Base-by-base conservation (phyloP, 192 early-diverging fungal genomes). In the Coemansia aciculifera region DNA sequence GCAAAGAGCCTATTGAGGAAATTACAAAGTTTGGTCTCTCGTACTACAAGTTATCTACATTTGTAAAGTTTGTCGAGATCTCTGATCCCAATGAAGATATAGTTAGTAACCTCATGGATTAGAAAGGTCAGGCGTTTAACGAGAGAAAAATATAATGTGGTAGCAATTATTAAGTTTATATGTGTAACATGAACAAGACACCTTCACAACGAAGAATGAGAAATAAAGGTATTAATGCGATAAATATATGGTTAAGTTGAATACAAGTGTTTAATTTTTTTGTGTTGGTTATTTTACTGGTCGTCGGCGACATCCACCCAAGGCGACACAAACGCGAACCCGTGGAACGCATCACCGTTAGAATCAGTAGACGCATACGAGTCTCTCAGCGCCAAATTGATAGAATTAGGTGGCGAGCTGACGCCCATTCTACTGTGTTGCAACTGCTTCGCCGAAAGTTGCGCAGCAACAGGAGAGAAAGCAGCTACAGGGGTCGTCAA, bases 271-370 rank as follows among this genome's bases (percentile, higher is more conserved):
- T 27, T 8, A 21, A 23, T 24, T 32, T 56, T 29, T 57, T 57
- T 57, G 13, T 32, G 54, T 32, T 57, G 54, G 2, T 32, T 46
- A 31, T 43, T 32, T 66, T 67, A 73, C 31, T 71, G 61, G 60
- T 69, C 64, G 12, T 74, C 72, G 9, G 49, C 32, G 1, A 46
- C 36, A 66, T 75, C 76, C 24, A 76, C 77, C 67, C 24, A 63
- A 1, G 75, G 80, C 27, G 80, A 73, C 2, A 78, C 69, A 64
- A 78, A 83, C 23, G 80, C 77, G 56, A 83, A 83, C 42, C 80
- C 80, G 24, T 64, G 69, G 44, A 83, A 83, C 31, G 80, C 75
- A 37, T 68, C 68, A n/a, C 69, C 69, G 6, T 63, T 73, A 2
- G 72, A 67, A 27, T 74, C 77, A 24, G 38, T 48, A 37, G 61